These are phyloP conservation scores for Hyaloscypha finlandica DNA, from an alignment of 495 filamentous ascomycete species.

Conservation along the genomic window DNA sequence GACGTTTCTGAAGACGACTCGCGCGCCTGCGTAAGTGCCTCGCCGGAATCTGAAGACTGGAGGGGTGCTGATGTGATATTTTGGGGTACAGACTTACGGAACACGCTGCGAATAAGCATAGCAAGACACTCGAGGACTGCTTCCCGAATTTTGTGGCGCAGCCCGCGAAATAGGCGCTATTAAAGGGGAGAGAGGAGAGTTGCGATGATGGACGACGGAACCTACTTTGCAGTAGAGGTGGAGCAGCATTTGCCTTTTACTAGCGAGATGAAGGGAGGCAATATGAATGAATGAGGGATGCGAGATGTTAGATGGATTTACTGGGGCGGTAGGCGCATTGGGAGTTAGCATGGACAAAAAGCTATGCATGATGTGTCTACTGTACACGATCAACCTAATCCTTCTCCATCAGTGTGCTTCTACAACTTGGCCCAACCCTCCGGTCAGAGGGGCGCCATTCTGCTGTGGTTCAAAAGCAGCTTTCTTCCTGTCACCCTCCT, in stretches of 20 bases:
- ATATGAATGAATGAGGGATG: not conserved
- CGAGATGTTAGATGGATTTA: constrained; percentile 9
- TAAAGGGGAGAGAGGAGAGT: not conserved
- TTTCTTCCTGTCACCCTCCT: constrained; percentile 30
- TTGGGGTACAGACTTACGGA: constrained; percentile 41
- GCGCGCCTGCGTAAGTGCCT: constrained; percentile 48
- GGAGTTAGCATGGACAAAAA: constrained; percentile 21
- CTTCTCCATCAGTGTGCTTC: constrained; percentile 40
- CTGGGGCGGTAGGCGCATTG: constrained; percentile 25
- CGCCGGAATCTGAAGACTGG: not conserved
- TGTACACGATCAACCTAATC: constrained; percentile 4
- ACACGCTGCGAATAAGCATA: constrained; percentile 59
- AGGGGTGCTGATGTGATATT: not conserved
- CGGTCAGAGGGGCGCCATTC: constrained; percentile 27
- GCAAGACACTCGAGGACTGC: constrained; percentile 51
- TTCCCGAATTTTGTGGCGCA: constrained; percentile 47
- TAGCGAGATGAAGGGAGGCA: not conserved
- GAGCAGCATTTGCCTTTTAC: not conserved
- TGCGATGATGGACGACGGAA: not conserved
- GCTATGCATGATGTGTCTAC: constrained; percentile 18
- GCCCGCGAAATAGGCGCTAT: constrained; percentile 9
- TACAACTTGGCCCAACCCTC: constrained; percentile 35
- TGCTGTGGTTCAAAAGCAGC: constrained; percentile 22
- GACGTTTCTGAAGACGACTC: constrained; percentile 58
- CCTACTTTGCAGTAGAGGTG: not conserved